phyloP scores from a whole-genome alignment of 129 eudicot genomes.

The Pittosporum tobira region DNA sequence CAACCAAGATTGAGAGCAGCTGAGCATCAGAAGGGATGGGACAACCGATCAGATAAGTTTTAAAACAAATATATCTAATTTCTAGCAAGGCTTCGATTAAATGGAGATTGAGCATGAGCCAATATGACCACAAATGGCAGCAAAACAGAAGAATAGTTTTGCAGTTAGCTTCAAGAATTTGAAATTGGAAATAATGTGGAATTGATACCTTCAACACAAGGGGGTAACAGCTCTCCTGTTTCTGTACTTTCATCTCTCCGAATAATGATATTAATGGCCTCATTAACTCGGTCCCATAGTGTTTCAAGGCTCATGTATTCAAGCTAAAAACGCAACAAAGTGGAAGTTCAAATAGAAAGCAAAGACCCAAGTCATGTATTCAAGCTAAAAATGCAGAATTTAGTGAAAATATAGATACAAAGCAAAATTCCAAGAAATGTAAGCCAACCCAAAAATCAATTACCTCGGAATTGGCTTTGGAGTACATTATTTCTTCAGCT shows the following conservation, averaged over 20 bases:
- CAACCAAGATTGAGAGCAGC: slow-evolving; percentile 95
- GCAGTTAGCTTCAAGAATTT: slow-evolving; percentile 8
- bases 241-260: slow-evolving; percentile 78
- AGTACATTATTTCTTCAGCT: slow-evolving; percentile 94
- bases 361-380: too few relatives aligned
- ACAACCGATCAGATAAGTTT: slow-evolving; percentile 4
- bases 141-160: not conserved
- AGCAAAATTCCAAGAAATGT: not conserved
- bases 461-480: slow-evolving; percentile 97
- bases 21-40: slow-evolving; percentile 26
- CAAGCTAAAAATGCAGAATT: slow-evolving; percentile 35
- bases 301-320: slow-evolving; percentile 71
- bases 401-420: not conserved
- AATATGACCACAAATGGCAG: not conserved
- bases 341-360: too few relatives aligned
- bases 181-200: slow-evolving; percentile 8
- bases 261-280: slow-evolving; percentile 79
- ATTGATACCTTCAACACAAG: slow-evolving; percentile 87
- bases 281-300: slow-evolving; percentile 79
- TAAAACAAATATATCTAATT: not conserved
- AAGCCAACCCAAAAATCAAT: slow-evolving; percentile 8
- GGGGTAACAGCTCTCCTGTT: slow-evolving; percentile 69
- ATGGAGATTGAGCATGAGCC: not conserved
- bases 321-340: too few relatives aligned
- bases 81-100: not conserved